Evolutionary conservation across 305 asterid species (phyloP).

Genomic region (Salvia sclarea): DNA sequence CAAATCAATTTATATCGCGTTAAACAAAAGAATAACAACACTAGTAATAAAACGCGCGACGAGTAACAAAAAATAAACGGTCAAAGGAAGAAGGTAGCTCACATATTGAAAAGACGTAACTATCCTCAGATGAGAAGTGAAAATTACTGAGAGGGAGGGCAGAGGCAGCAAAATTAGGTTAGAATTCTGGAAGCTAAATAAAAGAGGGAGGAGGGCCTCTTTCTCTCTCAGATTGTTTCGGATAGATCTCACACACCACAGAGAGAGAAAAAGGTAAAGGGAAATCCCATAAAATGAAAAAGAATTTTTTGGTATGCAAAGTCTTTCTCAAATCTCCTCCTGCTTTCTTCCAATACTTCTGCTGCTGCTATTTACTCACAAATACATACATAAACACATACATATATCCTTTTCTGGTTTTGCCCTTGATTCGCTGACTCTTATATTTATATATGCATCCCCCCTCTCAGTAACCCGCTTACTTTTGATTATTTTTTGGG

Average conservation of each 20-base stretch:
- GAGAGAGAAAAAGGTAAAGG: conserved; percentile 32
- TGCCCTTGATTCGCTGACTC: conserved; percentile 32
- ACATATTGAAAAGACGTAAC: conserved; percentile 17
- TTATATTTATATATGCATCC: conserved; percentile 17
- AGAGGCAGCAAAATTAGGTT: conserved; percentile 22
- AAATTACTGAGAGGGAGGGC: not conserved
- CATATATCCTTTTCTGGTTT: conserved; percentile 31
- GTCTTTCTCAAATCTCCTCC: conserved; percentile 44
- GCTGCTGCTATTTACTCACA: conserved; percentile 40
- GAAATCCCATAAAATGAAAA: conserved; percentile 17
- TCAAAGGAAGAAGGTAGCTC: not conserved
- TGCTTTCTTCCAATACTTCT: conserved; percentile 34
- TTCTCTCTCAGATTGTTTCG: conserved; percentile 31
- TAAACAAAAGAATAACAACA: no score
- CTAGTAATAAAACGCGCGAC: not conserved
- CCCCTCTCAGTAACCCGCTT: conserved; percentile 18
- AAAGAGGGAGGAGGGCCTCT: conserved; percentile 22
- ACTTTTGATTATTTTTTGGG: conserved; percentile 27
- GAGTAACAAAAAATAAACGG: not conserved
- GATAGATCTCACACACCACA: conserved; percentile 39
- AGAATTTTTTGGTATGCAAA: conserved; percentile 38
- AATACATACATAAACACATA: conserved; percentile 27
- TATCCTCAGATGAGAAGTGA: conserved; percentile 6
- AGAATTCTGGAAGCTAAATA: conserved; percentile 10
- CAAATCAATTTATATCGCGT: no score